phyloP scores from a whole-genome alignment of 139 green algal genomes.

The Ettlia oleoabundans region DNA sequence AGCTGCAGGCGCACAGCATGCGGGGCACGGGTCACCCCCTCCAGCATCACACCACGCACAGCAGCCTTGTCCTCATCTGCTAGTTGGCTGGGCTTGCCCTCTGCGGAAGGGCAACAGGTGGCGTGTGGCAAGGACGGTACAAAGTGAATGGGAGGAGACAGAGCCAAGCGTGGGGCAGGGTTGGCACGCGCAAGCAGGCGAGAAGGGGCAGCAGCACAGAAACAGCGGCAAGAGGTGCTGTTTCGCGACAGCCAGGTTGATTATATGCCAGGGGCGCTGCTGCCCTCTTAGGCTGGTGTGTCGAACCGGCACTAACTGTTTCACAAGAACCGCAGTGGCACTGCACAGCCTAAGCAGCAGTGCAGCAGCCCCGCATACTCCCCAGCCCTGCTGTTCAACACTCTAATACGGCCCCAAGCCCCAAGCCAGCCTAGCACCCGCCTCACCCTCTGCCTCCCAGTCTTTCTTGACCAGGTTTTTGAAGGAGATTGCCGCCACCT shows the following conservation, averaged over 20 bases:
- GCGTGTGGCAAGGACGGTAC: background rate
- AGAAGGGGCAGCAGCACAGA: background rate
- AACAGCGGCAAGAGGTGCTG: too few relatives aligned
- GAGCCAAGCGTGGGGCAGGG: background rate
- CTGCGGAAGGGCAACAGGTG: background rate
- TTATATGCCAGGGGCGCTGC: too few relatives aligned
- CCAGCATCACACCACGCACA: conserved; percentile 61
- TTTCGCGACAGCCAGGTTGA: too few relatives aligned
- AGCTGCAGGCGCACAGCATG: conserved; percentile 81
- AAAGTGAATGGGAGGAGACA: too few relatives aligned
- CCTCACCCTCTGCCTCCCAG: conserved; percentile 72
- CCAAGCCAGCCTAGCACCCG: too few relatives aligned
- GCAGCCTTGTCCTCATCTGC: conserved; percentile 75
- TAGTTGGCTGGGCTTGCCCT: conserved; percentile 43
- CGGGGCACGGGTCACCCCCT: conserved; percentile 49
- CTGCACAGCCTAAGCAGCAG: too few relatives aligned
- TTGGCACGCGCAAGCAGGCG: background rate
- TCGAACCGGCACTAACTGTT: too few relatives aligned
- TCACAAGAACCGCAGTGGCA: too few relatives aligned
- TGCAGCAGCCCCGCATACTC: too few relatives aligned
- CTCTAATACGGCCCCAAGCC: too few relatives aligned
- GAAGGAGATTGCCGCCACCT: conserved; percentile 93
- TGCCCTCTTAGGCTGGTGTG: too few relatives aligned
- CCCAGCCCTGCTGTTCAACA: too few relatives aligned
- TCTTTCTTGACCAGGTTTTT: conserved; percentile 90